Percentiles rank a stretch among this genome's conserved stretches.
Evolutionary conservation across 2,329 filamentous ascomycete species (phyloP).

Genomic region (Gaeumannomyces sp.): DNA sequence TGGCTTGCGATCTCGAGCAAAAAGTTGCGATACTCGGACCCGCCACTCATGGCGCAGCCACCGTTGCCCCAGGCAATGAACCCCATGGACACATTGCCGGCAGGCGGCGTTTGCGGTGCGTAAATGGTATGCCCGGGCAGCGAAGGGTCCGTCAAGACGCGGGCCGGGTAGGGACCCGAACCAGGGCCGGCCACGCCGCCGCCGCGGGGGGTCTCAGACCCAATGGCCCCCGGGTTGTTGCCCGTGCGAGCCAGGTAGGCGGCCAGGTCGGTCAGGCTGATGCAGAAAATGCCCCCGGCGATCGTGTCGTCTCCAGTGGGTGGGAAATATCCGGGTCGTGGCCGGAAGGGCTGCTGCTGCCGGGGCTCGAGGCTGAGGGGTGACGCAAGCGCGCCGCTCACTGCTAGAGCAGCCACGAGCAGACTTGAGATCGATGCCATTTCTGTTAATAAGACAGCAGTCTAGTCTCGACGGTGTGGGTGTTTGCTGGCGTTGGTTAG

Average conservation of each 20-base stretch:
- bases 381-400: not conserved
- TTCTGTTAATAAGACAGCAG: not conserved
- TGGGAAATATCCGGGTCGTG: slow-evolving; percentile 17
- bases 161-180: slow-evolving; percentile 18
- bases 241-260: slow-evolving; percentile 15
- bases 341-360: slow-evolving; percentile 13
- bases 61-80: slow-evolving; percentile 20
- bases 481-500: not conserved
- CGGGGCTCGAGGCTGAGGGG: not conserved
- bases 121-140: slow-evolving; percentile 19
- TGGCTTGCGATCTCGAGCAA: slow-evolving; percentile 20
- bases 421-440: slow-evolving; percentile 1
- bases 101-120: slow-evolving; percentile 15
- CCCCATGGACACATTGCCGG: slow-evolving; percentile 14
- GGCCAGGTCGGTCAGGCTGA: slow-evolving; percentile 16
- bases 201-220: slow-evolving; percentile 15
- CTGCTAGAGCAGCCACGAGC: not conserved
- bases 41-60: slow-evolving; percentile 17
- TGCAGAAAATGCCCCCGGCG: slow-evolving; percentile 20
- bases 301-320: slow-evolving; percentile 19
- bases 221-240: slow-evolving; percentile 16
- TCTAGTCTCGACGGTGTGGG: not conserved
- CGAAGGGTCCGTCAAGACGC: slow-evolving; percentile 13
- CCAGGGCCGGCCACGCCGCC: slow-evolving; percentile 12
- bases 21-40: slow-evolving; percentile 17